phyloP scores from a whole-genome alignment of 257 asterid genomes.

The Solanum tacnaense region DNA sequence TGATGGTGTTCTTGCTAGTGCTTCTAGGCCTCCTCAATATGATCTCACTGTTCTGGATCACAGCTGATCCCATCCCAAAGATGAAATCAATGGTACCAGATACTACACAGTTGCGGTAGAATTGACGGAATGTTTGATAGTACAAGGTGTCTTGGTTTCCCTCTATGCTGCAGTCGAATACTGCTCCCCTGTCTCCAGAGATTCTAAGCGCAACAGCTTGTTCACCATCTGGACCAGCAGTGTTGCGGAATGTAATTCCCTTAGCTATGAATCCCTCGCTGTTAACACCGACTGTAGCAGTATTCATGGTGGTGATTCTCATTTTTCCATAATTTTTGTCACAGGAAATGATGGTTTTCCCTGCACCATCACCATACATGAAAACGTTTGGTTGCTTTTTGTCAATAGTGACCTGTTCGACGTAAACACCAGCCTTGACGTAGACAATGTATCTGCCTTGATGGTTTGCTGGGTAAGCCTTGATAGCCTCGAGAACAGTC shows the following conservation, averaged over 20 bases:
- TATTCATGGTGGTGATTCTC: conserved; percentile 32
- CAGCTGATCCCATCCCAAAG: conserved; percentile 50
- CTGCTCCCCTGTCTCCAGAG: conserved; percentile 30
- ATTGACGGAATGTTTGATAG: conserved; percentile 46
- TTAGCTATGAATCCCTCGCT: conserved; percentile 46
- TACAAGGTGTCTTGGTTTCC: conserved; percentile 62
- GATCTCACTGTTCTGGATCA: conserved; percentile 59
- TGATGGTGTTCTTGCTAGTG: conserved; percentile 28
- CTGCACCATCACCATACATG: conserved; percentile 80
- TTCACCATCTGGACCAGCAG: conserved; percentile 52
- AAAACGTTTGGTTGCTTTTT: conserved; percentile 35
- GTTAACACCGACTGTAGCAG: conserved; percentile 44
- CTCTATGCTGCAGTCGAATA: conserved; percentile 67
- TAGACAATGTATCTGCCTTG: conserved; percentile 45
- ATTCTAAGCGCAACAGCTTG: conserved; percentile 70
- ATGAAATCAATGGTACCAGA: conserved; percentile 75
- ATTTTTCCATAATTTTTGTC: conserved; percentile 8
- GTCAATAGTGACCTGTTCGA: conserved; percentile 36
- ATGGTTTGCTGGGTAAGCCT: conserved; percentile 36
- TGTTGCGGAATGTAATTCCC: conserved; percentile 52
- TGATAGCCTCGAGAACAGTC: conserved; percentile 34
- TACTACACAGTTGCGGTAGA: conserved; percentile 58
- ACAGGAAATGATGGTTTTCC: conserved; percentile 47
- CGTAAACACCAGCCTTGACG: conserved; percentile 59
- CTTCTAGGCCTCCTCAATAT: conserved; percentile 28